Percentiles rank a stretch among this genome's conserved stretches.
These are phyloP conservation scores for Irpex sp. DNA, from an alignment of 1,284 basidiomycete genomes.

Conservation along the genomic window DNA sequence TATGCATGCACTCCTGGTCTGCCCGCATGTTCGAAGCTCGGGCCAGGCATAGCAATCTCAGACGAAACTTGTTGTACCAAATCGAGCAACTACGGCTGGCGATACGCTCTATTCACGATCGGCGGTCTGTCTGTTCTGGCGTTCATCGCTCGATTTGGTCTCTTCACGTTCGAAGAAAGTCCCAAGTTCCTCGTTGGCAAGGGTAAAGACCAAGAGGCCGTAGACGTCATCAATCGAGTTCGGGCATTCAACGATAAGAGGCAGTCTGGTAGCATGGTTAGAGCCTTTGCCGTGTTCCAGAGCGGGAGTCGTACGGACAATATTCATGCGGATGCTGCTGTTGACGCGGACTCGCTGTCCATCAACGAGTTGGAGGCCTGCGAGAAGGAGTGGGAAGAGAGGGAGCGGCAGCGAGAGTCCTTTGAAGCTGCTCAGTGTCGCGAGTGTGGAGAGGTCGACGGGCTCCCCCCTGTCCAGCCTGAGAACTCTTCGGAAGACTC, in stretches of 20 bases:
- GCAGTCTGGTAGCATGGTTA: not conserved
- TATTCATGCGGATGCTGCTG: not conserved
- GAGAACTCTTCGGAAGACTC: not conserved
- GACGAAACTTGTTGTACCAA: slow-evolving; percentile 9
- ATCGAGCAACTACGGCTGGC: slow-evolving; percentile 57
- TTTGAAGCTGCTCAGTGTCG: not conserved
- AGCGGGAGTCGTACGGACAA: slow-evolving; percentile 31
- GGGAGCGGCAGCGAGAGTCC: not conserved
- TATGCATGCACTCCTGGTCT: slow-evolving; percentile 8
- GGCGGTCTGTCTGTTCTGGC: slow-evolving; percentile 59
- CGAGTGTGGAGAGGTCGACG: not conserved
- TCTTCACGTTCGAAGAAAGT: slow-evolving; percentile 69
- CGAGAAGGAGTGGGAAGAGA: slow-evolving; percentile 2
- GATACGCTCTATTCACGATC: slow-evolving; percentile 60
- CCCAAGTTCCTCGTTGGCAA: slow-evolving; percentile 72
- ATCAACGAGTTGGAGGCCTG: slow-evolving; percentile 30
- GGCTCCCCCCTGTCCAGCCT: not conserved
- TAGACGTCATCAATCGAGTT: slow-evolving; percentile 64
- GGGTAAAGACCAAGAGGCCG: slow-evolving; percentile 66
- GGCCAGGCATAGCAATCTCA: not conserved
- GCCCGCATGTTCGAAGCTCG: slow-evolving; percentile 7
- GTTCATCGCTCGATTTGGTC: slow-evolving; percentile 64
- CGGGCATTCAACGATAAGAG: slow-evolving; percentile 60
- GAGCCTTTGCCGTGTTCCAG: slow-evolving; percentile 25
- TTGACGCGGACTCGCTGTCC: not conserved